These are phyloP conservation scores for Aspergillus bertholletiae DNA, from an alignment of 495 filamentous ascomycete species.

Conservation along the genomic window DNA sequence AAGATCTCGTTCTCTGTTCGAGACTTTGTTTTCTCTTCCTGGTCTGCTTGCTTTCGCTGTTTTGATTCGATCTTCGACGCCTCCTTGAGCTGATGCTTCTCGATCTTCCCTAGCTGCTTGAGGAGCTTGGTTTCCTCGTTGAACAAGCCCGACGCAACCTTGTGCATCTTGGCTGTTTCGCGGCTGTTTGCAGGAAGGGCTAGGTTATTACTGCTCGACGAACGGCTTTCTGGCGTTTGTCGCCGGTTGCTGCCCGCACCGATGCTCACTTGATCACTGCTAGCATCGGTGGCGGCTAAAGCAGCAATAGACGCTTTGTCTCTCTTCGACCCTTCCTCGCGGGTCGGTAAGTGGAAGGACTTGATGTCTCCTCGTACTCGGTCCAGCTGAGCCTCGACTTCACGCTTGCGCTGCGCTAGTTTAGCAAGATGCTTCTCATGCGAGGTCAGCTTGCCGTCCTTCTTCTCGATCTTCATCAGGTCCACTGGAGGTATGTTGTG, in stretches of 20 bases:
- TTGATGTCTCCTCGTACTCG: slow-evolving; percentile 40
- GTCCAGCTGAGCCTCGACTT: slow-evolving; percentile 66
- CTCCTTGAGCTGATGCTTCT: slow-evolving; percentile 36
- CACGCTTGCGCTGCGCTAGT: slow-evolving; percentile 64
- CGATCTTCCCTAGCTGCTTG: slow-evolving; percentile 37
- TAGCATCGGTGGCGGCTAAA: slow-evolving; percentile 5
- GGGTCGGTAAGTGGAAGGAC: slow-evolving; percentile 22
- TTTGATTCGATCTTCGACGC: slow-evolving; percentile 40
- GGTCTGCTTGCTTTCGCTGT: slow-evolving; percentile 54
- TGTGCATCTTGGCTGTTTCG: slow-evolving; percentile 21
- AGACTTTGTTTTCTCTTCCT: slow-evolving; percentile 52
- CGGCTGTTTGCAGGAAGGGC: slow-evolving; percentile 7
- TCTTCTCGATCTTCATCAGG: slow-evolving; percentile 27
- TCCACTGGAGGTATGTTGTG: slow-evolving; percentile 22
- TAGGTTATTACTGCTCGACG: slow-evolving; percentile 5
- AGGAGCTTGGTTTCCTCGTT: slow-evolving; percentile 35
- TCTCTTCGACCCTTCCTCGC: slow-evolving; percentile 46
- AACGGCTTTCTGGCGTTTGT: neutral
- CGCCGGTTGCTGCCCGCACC: slow-evolving; percentile 10
- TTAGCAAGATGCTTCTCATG: slow-evolving; percentile 75
- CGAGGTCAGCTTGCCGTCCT: slow-evolving; percentile 35
- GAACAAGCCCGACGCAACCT: slow-evolving; percentile 27
- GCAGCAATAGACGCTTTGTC: slow-evolving; percentile 14
- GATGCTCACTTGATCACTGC: slow-evolving; percentile 14
- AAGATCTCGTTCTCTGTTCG: slow-evolving; percentile 43